A percentile compares a stretch with the other conserved stretches of the same genome.
Evolutionary conservation across 169 alveolate genomes (phyloP).

Genomic region (Eimeria falciformis): DNA sequence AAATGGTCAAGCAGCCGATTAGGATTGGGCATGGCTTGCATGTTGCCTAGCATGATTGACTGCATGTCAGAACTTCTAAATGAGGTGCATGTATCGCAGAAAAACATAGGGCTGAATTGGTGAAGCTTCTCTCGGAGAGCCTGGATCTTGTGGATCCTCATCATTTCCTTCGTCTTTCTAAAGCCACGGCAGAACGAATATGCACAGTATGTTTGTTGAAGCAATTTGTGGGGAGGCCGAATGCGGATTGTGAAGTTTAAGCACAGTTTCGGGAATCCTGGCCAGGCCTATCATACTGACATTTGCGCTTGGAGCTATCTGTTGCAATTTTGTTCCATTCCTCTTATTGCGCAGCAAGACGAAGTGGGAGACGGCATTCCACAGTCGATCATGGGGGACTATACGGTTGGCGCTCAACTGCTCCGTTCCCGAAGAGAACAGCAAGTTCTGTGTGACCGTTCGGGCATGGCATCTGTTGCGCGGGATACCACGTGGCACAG

Average conservation of each 20-base stretch:
- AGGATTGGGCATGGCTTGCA: background rate
- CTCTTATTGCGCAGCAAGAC: constrained; percentile 63
- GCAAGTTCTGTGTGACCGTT: background rate
- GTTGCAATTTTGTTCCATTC: background rate
- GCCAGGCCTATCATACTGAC: background rate
- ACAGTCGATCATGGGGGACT: constrained; percentile 72
- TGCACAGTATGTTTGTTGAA: constrained; percentile 1
- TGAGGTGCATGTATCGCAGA: background rate
- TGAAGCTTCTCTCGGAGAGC: constrained; percentile 30
- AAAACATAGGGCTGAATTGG: constrained; percentile 21
- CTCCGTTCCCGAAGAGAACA: background rate
- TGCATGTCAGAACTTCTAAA: no score
- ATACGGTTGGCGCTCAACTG: constrained; percentile 71
- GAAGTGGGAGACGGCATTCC: constrained; percentile 74
- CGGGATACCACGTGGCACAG: background rate
- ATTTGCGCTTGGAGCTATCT: background rate
- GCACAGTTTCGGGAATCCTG: background rate
- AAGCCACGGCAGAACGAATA: constrained; percentile 33
- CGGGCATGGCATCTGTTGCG: background rate
- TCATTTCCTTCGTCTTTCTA: constrained; percentile 73
- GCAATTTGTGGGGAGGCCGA: no score
- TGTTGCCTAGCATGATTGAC: background rate
- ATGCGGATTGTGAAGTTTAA: background rate
- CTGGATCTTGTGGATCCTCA: constrained; percentile 67
- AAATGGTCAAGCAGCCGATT: background rate